phyloP scores from a whole-genome alignment of 106 monocot species.

The Cymbidium sinense region DNA sequence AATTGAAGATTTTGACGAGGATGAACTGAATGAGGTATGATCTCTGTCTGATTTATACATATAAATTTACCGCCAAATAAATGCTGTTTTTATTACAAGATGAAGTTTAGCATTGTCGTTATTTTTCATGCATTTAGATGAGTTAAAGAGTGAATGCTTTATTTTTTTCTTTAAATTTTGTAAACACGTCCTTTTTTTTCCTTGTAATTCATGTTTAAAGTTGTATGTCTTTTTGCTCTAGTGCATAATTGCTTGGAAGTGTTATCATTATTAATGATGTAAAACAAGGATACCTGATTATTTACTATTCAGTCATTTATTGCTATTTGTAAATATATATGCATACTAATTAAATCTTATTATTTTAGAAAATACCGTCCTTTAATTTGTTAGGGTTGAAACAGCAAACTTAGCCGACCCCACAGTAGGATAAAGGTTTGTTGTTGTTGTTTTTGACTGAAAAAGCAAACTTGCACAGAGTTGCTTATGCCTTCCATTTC shows the following conservation, averaged over 20 bases:
- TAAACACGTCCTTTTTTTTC: neutral
- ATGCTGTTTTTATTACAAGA: neutral
- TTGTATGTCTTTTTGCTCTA: neutral
- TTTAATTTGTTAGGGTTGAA: neutral
- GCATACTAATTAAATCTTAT: neutral
- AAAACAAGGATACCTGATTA: neutral
- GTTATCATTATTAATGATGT: neutral
- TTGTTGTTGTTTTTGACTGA: too few relatives aligned
- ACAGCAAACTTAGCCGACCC: neutral
- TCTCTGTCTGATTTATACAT: neutral
- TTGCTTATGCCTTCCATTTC: neutral
- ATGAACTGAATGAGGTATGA: constrained; percentile 78
- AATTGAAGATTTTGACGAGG: constrained; percentile 85
- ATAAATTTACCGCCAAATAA: neutral
- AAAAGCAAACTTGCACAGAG: neutral
- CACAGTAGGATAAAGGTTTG: too few relatives aligned
- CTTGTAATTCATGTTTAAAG: neutral
- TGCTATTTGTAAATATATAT: neutral
- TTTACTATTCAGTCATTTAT: neutral
- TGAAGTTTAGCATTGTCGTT: neutral
- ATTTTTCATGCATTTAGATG: neutral
- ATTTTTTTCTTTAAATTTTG: neutral
- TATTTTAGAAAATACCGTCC: neutral
- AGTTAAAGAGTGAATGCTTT: neutral
- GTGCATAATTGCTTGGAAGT: neutral